Percentiles rank a stretch among this genome's conserved stretches.
phyloP scores from a whole-genome alignment of 83 land plant genomes.

The Picea abies region DNA sequence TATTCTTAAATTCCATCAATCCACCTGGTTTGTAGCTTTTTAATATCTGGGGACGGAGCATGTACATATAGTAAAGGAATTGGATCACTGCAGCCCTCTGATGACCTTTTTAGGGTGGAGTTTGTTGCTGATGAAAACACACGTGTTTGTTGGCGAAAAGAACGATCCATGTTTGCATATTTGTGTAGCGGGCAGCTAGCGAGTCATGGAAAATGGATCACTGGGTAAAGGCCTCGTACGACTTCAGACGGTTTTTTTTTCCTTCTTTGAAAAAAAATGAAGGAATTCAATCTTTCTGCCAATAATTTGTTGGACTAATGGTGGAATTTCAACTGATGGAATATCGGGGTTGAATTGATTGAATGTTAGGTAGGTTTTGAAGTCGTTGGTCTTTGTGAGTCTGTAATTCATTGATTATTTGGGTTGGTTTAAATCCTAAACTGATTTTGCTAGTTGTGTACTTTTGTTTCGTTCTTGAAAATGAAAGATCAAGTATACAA shows the following conservation, averaged over 20 bases:
- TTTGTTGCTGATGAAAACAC: too few relatives aligned
- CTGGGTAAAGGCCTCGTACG: constrained; percentile 2
- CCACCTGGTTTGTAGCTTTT: too few relatives aligned
- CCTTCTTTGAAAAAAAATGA: neutral
- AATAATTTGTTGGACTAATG: neutral
- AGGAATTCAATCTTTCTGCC: neutral
- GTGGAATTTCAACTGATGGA: neutral
- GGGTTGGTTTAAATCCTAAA: too few relatives aligned
- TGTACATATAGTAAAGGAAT: too few relatives aligned
- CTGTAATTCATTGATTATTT: too few relatives aligned
- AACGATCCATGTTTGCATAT: neutral
- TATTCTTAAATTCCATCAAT: too few relatives aligned
- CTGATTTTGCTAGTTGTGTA: too few relatives aligned
- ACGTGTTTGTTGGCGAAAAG: neutral
- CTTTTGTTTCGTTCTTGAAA: too few relatives aligned
- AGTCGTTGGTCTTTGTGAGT: constrained; percentile 2
- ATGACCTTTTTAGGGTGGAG: too few relatives aligned
- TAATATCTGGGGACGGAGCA: too few relatives aligned
- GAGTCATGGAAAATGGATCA: constrained; percentile 11
- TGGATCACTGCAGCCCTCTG: too few relatives aligned
- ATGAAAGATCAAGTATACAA: too few relatives aligned
- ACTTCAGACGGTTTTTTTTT: neutral
- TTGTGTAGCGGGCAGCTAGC: neutral
- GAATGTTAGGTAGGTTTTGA: constrained; percentile 26
- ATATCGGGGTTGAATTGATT: neutral